Evolutionary conservation across 2,329 filamentous ascomycete species (phyloP), one percentile per base, ranked within the genome.

Genomic region (Cyphellophora attinorum): DNA sequence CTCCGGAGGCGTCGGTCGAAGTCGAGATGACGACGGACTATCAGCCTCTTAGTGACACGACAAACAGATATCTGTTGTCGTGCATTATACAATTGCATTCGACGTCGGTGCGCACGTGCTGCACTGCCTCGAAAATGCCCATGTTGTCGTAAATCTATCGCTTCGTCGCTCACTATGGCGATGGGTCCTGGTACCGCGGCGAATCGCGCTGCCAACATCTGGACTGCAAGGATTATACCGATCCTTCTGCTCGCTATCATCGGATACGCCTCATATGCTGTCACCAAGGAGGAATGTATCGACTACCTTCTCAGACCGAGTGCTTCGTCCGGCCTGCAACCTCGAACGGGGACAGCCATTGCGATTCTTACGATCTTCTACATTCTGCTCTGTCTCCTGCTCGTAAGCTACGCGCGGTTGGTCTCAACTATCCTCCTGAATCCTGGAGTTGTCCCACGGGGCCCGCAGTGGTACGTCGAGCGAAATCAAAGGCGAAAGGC

Each of bases 301-400:
- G 64, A 81, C 48, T 88, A 85, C 53, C 71, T 93, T 29, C 64
- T 86, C 41, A 57, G 64, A 35, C 65, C 69, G 15, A 52, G 60
- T 32, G 50, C 55, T 34, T 51, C 57, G 39, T 55, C 56, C 47
- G 45, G 50, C 50, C 47, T 50, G 53, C 29, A 54, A 51, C 55
- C 58, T 52, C 59, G 70, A 62, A 52, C 62, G 39, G 69, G 72
- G 35, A 61, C 76, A 18, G 85, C 78, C 27, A 71, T 80, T 38
- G 75, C 73, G 10, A 72, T 94, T 37, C 65, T 93, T 29, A 71
- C 76, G 17, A 58, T 88, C 15, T 86, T 84, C 59, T 81, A 81
- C 51, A 34, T 88, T 34, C 66, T 93, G 35, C 65, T 94, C 29
- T 47, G 82, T 11, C 65, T 81, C 18, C 72, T 85, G 51, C 52